A percentile compares a stretch with the other conserved stretches of the same genome.
phyloP scores from a whole-genome alignment of 345 rosid species.

The Citrus glauca region DNA sequence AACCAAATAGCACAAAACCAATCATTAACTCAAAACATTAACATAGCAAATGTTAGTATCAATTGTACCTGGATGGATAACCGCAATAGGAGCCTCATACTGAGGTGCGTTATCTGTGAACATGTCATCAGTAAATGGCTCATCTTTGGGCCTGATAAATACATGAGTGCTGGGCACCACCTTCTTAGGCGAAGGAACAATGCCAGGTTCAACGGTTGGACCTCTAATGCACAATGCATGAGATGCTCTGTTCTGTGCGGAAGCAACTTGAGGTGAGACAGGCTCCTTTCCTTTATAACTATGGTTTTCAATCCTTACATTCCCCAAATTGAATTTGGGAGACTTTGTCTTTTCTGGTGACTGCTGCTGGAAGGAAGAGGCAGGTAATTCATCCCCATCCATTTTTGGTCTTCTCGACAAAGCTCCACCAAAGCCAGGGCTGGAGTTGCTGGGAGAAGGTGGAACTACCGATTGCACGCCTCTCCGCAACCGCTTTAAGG shows the following conservation, averaged over 20 bases:
- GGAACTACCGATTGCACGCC: slow-evolving; percentile 38
- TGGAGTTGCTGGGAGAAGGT: slow-evolving; percentile 19
- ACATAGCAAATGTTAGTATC: not conserved
- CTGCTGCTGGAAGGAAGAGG: slow-evolving; percentile 14
- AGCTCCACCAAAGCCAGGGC: slow-evolving; percentile 23
- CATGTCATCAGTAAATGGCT: slow-evolving; percentile 46
- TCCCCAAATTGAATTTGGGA: not conserved
- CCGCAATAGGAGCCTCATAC: slow-evolving; percentile 43
- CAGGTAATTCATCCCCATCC: slow-evolving; percentile 31
- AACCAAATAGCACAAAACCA: not conserved
- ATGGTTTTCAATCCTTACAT: slow-evolving; percentile 7
- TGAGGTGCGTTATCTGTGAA: slow-evolving; percentile 30
- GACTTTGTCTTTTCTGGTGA: slow-evolving; percentile 16
- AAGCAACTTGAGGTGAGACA: slow-evolving; percentile 23
- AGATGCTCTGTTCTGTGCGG: slow-evolving; percentile 22
- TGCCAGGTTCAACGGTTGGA: slow-evolving; percentile 13
- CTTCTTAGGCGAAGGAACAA: slow-evolving; percentile 9
- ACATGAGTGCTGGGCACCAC: slow-evolving; percentile 8
- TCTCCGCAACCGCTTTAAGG: slow-evolving; percentile 69
- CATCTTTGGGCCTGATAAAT: slow-evolving; percentile 48
- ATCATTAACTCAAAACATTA: not conserved
- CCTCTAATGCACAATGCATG: slow-evolving; percentile 26
- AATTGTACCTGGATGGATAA: slow-evolving; percentile 48
- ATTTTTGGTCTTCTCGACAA: slow-evolving; percentile 27
- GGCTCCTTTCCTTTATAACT: slow-evolving; percentile 48